Evolutionary conservation across 139 green algal genomes (phyloP).

Genomic region (Closterium sp.): DNA sequence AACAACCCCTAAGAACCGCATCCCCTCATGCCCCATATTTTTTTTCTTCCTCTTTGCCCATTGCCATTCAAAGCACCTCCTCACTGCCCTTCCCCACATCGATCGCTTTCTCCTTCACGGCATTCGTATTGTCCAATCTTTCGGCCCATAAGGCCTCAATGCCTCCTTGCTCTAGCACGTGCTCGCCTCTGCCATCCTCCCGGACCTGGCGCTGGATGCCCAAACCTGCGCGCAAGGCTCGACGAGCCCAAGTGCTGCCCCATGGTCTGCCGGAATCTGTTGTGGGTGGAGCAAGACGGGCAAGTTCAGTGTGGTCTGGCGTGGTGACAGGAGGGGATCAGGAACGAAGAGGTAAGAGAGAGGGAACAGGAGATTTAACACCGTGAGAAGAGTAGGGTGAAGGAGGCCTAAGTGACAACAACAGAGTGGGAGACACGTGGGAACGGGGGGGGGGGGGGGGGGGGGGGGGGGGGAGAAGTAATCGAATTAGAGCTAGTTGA

Average conservation of each 20-base stretch:
- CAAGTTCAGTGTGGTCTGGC: too few relatives aligned
- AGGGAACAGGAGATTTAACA: neutral
- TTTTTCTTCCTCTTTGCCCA: too few relatives aligned
- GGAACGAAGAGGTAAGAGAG: neutral
- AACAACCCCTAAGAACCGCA: too few relatives aligned
- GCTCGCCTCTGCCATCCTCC: neutral
- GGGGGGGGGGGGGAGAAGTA: too few relatives aligned
- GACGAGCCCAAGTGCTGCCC: neutral
- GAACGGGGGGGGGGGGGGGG: neutral
- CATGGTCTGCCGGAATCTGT: neutral
- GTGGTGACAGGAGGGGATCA: too few relatives aligned
- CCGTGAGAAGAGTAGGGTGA: too few relatives aligned
- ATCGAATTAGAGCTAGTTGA: neutral
- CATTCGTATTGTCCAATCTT: neutral
- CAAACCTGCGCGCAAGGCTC: neutral
- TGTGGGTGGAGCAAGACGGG: too few relatives aligned
- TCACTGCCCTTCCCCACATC: neutral
- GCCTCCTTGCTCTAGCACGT: neutral
- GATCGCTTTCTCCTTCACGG: neutral
- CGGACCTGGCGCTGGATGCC: neutral
- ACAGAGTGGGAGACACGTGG: too few relatives aligned
- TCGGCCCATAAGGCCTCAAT: neutral
- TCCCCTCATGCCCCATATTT: too few relatives aligned
- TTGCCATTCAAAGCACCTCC: too few relatives aligned
- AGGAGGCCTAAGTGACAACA: too few relatives aligned